Evolutionary conservation across 306 rosid species (phyloP), one percentile per base, ranked within the genome.

Genomic region (Oxytropis ochrocephala): DNA sequence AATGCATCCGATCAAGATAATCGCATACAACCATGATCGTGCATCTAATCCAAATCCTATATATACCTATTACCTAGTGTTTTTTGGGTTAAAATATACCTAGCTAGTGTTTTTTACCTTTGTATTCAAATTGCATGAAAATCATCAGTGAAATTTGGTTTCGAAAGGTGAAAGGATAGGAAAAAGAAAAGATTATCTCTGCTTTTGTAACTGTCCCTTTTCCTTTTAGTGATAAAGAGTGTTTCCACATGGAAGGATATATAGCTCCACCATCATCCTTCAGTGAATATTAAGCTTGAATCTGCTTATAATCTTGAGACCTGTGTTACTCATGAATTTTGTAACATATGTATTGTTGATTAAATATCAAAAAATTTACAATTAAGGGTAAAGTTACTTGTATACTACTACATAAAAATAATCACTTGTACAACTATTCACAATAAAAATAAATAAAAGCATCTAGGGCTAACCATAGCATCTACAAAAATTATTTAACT

Each of bases 41-140:
- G n/a, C 27, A 2, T 21, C 27, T 21, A 21, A 21, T 21, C 27
- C 27, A 21, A 21, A 21, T 21, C 27, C 27, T 21, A 21, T 21
- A 21, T 21, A 21, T 21, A 2, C 27, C 27, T 24, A 24, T 24
- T 24, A 24, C 29, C 29, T 24, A 4, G 29, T 24, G 2, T 24
- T 24, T 24, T 24, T 24, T 24, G 29, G 29, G 2, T 24, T 24
- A 24, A 24, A 24, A 24, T 24, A 24, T 24, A 24, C 29, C 29
- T 24, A n/a, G n/a, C n/a, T n/a, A 24, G 29, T 1, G 29, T 24
- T 39, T 57, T 41, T 69, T 52, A 69, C 75, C 73, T 75, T 83
- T 76, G 70, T 78, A 73, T 78, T 35, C 75, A 42, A 82, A 63
- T 59, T 80, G 84, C 87, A 89, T 80, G 87, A 87, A 91, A 84